Evolutionary conservation across 192 early-diverging fungal species (phyloP).

Genomic region (Funneliformis mosseae): DNA sequence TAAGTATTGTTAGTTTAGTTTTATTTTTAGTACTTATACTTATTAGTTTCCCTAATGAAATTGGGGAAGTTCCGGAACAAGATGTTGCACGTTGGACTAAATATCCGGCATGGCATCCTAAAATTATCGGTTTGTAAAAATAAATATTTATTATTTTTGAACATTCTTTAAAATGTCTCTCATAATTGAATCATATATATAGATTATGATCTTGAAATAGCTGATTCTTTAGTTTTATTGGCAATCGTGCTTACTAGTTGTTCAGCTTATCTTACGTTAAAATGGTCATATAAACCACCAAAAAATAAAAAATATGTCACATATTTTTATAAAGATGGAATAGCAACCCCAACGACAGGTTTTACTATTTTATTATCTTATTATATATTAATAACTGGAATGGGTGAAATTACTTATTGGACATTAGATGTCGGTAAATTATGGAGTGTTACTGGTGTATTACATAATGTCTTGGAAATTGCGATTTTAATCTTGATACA

Average conservation of each 20-base stretch:
- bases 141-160: too few species aligned
- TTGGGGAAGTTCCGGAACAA: neutral
- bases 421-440: conserved; percentile 48
- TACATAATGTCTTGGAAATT: conserved; percentile 50
- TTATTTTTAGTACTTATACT: conserved; percentile 6
- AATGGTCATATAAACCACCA: neutral
- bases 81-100: neutral
- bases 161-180: too few species aligned
- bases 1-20: neutral
- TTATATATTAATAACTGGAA: conserved; percentile 40
- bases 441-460: conserved; percentile 37
- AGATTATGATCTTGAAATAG: neutral
- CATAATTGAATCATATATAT: neutral
- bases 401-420: conserved; percentile 37
- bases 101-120: conserved; percentile 19
- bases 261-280: neutral
- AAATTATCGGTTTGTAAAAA: conserved; percentile 23
- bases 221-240: neutral
- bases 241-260: neutral
- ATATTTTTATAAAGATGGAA: conserved; percentile 15
- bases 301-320: neutral
- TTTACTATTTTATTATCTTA: conserved; percentile 37
- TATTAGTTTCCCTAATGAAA: conserved; percentile 26
- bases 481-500: conserved; percentile 44
- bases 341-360: conserved; percentile 25